Conservation (phyloP, 306 rosid species). For the Castanea mollissima region DNA sequence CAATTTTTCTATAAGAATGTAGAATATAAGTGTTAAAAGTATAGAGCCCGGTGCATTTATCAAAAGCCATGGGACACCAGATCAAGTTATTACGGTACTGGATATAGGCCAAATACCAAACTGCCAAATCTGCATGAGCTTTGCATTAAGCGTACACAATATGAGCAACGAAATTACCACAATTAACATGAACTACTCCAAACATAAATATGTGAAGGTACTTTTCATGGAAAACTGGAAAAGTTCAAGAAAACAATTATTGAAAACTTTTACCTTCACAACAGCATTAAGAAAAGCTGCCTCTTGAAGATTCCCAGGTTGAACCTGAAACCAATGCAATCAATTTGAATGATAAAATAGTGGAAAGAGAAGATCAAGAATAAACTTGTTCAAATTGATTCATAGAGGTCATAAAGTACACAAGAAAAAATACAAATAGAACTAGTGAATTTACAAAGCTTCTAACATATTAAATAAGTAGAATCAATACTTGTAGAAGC, state of each 20-base stretch:
- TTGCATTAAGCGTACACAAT: neutral
- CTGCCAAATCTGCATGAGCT: neutral
- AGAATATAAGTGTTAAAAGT: neutral
- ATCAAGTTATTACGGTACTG: neutral
- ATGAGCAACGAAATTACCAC: neutral
- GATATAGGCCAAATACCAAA: neutral
- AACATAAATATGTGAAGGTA: neutral
- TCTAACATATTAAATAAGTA: neutral
- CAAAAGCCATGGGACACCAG: neutral
- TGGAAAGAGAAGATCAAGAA: neutral
- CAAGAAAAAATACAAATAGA: neutral
- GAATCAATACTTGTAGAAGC: neutral
- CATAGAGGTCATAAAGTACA: neutral
- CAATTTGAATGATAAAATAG: conserved; percentile 7
- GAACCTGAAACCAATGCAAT: conserved; percentile 56
- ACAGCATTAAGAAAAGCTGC: conserved; percentile 86
- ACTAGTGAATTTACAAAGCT: neutral
- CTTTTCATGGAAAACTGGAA: conserved; percentile 6
- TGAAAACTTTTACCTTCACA: conserved; percentile 66
- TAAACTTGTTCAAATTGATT: conserved; percentile 9
- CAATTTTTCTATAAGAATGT: neutral
- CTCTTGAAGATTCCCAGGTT: conserved; percentile 62
- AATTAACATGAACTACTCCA: neutral
- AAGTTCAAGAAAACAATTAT: conserved; percentile 1
- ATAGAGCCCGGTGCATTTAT: neutral